These are phyloP conservation scores for Globisporangium sylvaticum DNA, from an alignment of 352 stramenopile species.

Conservation along the genomic window DNA sequence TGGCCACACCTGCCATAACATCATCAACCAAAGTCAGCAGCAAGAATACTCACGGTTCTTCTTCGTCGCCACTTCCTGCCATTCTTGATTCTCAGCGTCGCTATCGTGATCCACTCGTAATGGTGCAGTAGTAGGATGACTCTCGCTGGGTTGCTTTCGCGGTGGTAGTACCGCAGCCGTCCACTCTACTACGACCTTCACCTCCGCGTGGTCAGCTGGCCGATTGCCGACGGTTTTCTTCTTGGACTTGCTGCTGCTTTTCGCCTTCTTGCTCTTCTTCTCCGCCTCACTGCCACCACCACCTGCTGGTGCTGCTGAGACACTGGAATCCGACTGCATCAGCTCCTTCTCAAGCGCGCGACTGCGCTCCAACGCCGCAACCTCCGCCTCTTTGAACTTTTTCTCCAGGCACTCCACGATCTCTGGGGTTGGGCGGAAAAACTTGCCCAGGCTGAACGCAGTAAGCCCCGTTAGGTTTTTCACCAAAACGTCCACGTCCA, in stretches of 20 bases:
- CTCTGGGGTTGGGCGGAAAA: neutral
- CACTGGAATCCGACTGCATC: neutral
- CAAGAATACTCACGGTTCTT: constrained; percentile 20
- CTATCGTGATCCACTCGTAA: neutral
- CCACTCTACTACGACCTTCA: neutral
- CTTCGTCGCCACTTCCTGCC: constrained; percentile 23
- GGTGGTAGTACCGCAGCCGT: neutral
- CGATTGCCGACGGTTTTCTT: constrained; percentile 19
- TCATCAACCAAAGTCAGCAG: neutral
- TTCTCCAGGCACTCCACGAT: constrained; percentile 25
- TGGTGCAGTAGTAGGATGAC: neutral
- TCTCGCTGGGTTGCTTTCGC: neutral
- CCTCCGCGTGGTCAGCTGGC: neutral
- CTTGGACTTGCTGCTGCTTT: constrained; percentile 16
- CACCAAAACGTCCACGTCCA: constrained; percentile 4
- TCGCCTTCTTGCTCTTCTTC: constrained; percentile 39
- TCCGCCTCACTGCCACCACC: constrained; percentile 24
- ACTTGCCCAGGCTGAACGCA: constrained; percentile 9
- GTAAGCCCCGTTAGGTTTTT: constrained; percentile 21
- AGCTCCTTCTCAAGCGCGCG: constrained; percentile 7
- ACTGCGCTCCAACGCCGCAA: constrained; percentile 8
- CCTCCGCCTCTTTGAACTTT: constrained; percentile 17
- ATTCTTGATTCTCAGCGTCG: constrained; percentile 4
- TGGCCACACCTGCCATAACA: neutral
- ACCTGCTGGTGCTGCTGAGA: neutral